Evolutionary conservation across 352 stramenopile species (phyloP).

Genomic region (Pythium scleroteichum): DNA sequence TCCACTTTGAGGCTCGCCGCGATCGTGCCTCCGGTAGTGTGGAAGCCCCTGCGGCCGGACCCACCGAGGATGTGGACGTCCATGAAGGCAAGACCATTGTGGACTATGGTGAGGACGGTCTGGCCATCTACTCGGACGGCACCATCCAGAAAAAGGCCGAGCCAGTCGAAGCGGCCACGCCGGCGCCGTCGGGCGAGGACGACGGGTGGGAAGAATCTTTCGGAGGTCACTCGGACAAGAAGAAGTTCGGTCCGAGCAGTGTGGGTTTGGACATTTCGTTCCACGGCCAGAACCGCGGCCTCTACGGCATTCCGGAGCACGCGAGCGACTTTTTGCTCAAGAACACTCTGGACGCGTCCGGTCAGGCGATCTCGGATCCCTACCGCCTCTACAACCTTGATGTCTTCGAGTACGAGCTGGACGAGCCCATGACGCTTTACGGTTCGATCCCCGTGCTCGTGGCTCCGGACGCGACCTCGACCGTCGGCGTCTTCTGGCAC

Average conservation of each 20-base stretch:
- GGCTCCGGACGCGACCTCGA: slow-evolving; percentile 64
- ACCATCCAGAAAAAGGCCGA: slow-evolving; percentile 76
- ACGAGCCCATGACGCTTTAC: slow-evolving; percentile 99
- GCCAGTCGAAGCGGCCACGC: slow-evolving; percentile 15
- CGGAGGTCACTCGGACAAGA: slow-evolving; percentile 88
- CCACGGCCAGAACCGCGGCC: slow-evolving; percentile 58
- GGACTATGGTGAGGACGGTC: slow-evolving; percentile 97
- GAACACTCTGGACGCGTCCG: slow-evolving; percentile 75
- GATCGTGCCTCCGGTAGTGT: slow-evolving; percentile 50
- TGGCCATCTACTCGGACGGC: slow-evolving; percentile 97
- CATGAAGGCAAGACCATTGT: slow-evolving; percentile 93
- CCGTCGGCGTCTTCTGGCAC: slow-evolving; percentile 97
- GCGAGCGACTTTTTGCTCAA: slow-evolving; percentile 93
- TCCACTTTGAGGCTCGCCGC: slow-evolving; percentile 75
- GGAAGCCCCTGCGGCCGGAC: slow-evolving; percentile 25
- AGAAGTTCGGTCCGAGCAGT: slow-evolving; percentile 88
- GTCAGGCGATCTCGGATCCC: slow-evolving; percentile 82
- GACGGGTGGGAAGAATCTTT: slow-evolving; percentile 96
- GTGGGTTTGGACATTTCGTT: slow-evolving; percentile 97
- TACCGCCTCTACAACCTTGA: slow-evolving; percentile 99
- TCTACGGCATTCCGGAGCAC: slow-evolving; percentile 99
- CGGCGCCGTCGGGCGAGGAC: slow-evolving; percentile 23
- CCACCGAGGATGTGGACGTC: slow-evolving; percentile 45
- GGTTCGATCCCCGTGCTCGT: slow-evolving; percentile 83
- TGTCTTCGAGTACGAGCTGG: slow-evolving; percentile 99